Conservation (phyloP, 2,329 filamentous ascomycete species). For the Ophiosphaerella narmari region DNA sequence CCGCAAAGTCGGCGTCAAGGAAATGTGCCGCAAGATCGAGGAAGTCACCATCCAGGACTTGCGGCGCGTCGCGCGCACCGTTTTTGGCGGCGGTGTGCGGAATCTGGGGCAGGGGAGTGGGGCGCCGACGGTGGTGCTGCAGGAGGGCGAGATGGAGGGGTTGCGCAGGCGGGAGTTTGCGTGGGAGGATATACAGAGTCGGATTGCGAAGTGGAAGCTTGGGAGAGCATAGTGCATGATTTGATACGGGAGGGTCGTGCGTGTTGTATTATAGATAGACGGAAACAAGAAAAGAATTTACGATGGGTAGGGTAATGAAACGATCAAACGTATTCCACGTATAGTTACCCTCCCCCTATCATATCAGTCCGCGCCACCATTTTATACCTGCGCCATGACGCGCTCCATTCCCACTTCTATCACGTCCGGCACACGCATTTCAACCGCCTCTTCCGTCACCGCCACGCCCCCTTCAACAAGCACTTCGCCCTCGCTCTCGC, state of each 20-base stretch:
- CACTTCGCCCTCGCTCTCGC: too few species aligned
- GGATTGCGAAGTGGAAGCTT: slow-evolving; percentile 81
- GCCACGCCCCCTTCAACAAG: slow-evolving; percentile 54
- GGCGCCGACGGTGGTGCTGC: slow-evolving; percentile 89
- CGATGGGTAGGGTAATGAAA: too few species aligned
- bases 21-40: slow-evolving; percentile 92
- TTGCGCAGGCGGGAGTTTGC: slow-evolving; percentile 69
- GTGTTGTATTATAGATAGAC: too few species aligned
- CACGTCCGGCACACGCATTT: slow-evolving; percentile 50
- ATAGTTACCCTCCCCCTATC: too few species aligned
- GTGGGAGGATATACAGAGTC: slow-evolving; percentile 89
- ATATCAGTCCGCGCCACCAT: too few species aligned
- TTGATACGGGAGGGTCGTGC: too few species aligned
- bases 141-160: slow-evolving; percentile 81
- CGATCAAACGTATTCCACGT: too few species aligned
- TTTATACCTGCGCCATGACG: slow-evolving; percentile 37
- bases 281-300: too few species aligned
- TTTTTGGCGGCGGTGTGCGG: slow-evolving; percentile 76
- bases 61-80: slow-evolving; percentile 74
- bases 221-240: slow-evolving; percentile 59
- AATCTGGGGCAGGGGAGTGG: slow-evolving; percentile 81
- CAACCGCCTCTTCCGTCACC: slow-evolving; percentile 61
- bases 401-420: slow-evolving; percentile 9
- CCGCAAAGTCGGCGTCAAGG: slow-evolving; percentile 83
- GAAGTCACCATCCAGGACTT: slow-evolving; percentile 79